Evolutionary conservation across 2,329 filamentous ascomycete genomes (phyloP).

Genomic region (Fusarium scirpi): DNA sequence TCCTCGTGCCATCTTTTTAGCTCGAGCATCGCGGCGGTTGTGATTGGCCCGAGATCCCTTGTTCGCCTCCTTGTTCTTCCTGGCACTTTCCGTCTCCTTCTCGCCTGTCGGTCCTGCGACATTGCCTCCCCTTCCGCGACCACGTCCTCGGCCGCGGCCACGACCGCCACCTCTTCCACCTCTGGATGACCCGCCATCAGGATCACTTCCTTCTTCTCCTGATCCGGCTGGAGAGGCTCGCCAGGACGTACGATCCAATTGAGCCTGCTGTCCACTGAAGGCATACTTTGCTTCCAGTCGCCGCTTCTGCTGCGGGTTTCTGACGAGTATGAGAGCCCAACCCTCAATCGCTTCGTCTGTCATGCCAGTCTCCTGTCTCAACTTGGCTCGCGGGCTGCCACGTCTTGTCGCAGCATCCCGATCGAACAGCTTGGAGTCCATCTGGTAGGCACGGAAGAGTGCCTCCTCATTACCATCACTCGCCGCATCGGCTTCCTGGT

Average conservation of each 20-base stretch:
- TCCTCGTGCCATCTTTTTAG: conserved; percentile 72
- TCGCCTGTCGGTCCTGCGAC: conserved; percentile 75
- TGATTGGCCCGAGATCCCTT: conserved; percentile 89
- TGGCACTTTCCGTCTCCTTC: conserved; percentile 76
- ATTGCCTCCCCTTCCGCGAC: conserved; percentile 67
- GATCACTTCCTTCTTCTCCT: conserved; percentile 68
- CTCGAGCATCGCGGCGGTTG: conserved; percentile 79
- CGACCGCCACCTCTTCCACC: conserved; percentile 62
- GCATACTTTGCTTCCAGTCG: conserved; percentile 78
- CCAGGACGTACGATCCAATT: conserved; percentile 76
- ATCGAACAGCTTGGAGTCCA: conserved; percentile 73
- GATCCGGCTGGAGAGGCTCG: conserved; percentile 64
- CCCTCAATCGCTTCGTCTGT: conserved; percentile 95
- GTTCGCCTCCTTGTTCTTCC: conserved; percentile 82
- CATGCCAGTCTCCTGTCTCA: conserved; percentile 85
- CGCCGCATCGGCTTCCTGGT: conserved; percentile 63
- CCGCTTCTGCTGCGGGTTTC: conserved; percentile 76
- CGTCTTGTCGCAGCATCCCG: conserved; percentile 78
- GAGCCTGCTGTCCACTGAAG: conserved; percentile 74
- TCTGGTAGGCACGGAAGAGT: conserved; percentile 79
- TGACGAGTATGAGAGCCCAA: conserved; percentile 87
- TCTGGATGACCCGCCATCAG: conserved; percentile 57
- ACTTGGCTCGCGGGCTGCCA: conserved; percentile 67
- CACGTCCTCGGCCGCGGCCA: conserved; percentile 62
- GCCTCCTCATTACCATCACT: conserved; percentile 73